phyloP scores from a whole-genome alignment of 164 flowering plant genomes.

The Magnolia changhungtana region DNA sequence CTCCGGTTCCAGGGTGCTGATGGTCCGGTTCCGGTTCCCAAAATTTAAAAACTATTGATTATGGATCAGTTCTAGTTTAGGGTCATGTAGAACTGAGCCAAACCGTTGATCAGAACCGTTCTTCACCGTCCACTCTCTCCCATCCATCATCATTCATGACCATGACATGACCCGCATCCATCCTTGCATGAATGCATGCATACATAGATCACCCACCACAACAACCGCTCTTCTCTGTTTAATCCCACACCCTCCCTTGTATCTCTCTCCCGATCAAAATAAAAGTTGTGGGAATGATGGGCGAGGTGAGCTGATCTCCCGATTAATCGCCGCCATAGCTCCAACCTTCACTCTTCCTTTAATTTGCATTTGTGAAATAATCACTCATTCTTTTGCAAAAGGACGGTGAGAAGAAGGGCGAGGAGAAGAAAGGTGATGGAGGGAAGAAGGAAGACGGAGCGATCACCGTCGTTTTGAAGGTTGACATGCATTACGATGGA shows the following conservation, averaged over 20 bases:
- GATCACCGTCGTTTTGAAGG: constrained; percentile 50
- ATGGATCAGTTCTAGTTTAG: no score
- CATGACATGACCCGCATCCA: background rate
- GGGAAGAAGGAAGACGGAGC: constrained; percentile 39
- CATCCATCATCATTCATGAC: background rate
- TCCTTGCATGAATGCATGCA: background rate
- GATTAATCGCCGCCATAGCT: background rate
- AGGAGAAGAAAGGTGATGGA: constrained; percentile 20
- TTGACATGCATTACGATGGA: constrained; percentile 91
- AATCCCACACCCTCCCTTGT: background rate
- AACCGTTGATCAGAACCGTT: no score
- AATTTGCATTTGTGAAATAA: background rate
- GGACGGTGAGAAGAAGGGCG: constrained; percentile 3
- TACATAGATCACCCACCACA: background rate
- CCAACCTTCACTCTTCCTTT: background rate
- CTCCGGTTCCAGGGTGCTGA: no score
- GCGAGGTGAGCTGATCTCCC: background rate
- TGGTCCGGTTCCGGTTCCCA: no score
- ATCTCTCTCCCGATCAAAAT: background rate
- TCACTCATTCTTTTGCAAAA: background rate
- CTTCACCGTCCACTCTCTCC: background rate
- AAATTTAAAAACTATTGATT: no score
- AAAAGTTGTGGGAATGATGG: background rate
- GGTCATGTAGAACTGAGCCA: no score
- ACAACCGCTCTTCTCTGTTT: background rate